Evolutionary conservation across 129 eudicot species (phyloP).

Genomic region (Lonicera japonica): DNA sequence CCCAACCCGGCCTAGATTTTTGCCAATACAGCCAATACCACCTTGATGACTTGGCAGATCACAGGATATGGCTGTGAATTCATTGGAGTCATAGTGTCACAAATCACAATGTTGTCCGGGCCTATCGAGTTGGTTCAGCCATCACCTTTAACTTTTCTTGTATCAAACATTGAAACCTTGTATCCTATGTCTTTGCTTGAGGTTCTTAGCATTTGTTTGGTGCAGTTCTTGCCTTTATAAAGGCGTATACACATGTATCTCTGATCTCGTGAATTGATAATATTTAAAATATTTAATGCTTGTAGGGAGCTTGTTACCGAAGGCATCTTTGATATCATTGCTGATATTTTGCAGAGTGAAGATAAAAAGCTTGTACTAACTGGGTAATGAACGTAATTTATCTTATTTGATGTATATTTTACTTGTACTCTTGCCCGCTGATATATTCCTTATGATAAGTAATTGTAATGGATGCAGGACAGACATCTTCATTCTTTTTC

Average conservation of each 20-base stretch:
- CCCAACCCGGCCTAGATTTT: too few species aligned
- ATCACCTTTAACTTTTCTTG: too few species aligned
- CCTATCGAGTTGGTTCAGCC: too few species aligned
- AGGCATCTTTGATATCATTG: conserved; percentile 75
- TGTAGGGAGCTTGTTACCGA: conserved; percentile 82
- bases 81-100: too few species aligned
- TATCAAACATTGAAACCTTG: too few species aligned
- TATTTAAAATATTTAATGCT: conserved; percentile 7
- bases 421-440: not conserved
- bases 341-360: conserved; percentile 60
- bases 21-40: too few species aligned
- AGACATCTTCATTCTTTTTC: conserved; percentile 86
- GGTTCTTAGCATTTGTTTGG: not conserved
- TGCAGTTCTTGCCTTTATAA: not conserved
- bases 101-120: too few species aligned
- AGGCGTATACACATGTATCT: not conserved
- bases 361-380: conserved; percentile 77
- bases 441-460: conserved; percentile 13
- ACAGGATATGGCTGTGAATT: too few species aligned
- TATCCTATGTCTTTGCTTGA: not conserved
- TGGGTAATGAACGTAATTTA: conserved; percentile 52
- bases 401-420: not conserved
- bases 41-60: too few species aligned
- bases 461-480: conserved; percentile 74
- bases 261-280: conserved; percentile 8